Evolutionary conservation across 2,329 filamentous ascomycete species (phyloP), one percentile per base, ranked within the genome.

Genomic region (Colletotrichum cuscutae): DNA sequence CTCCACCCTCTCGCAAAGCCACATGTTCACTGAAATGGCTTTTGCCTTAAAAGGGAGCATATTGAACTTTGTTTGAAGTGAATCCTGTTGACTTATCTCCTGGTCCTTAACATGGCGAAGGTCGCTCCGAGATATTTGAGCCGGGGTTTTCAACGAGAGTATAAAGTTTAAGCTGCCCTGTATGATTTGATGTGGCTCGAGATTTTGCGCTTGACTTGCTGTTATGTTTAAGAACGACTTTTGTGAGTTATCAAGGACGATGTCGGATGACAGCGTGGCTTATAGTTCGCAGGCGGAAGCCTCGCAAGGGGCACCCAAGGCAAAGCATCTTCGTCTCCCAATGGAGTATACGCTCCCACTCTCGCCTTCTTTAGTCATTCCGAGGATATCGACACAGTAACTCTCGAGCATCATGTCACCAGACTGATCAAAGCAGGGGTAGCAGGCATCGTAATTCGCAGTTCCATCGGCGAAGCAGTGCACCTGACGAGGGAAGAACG

Each of bases 381-480:
- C 3, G 82, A 83, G 54, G 80, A 81, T 2, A 61, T 83, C 24
- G 79, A 83, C 63, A 75, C 75, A 7, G 71, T 76, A 8, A 77
- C 79, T 2, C 78, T 82, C 60, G 79, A 81, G 64, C 76, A 77
- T 32, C 82, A 84, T 56, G 74, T 82, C 58, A 77, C 81, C 60
- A 78, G 81, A 49, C 77, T 83, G 9, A 65, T 89, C 58, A 81
- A 88, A 68, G 87, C 90, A 26, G 92, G 91, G 46, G 87, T 94
- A 54, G 87, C 91, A 22, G 92, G 92, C 56, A 84, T 94, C 64
- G 89, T 93, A 24, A 90, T 90, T 4, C 92, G 93, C 80, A 92
- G 92, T 52, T 93, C 90, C 77, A 94, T 94, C 78, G 93, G 92
- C 77, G 93, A 94, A 82, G 92, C 92, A 0, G 91, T 92, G 3